These are phyloP conservation scores for Amylocarpus encephaloides DNA, from an alignment of 2,329 filamentous ascomycete species.

Conservation along the genomic window DNA sequence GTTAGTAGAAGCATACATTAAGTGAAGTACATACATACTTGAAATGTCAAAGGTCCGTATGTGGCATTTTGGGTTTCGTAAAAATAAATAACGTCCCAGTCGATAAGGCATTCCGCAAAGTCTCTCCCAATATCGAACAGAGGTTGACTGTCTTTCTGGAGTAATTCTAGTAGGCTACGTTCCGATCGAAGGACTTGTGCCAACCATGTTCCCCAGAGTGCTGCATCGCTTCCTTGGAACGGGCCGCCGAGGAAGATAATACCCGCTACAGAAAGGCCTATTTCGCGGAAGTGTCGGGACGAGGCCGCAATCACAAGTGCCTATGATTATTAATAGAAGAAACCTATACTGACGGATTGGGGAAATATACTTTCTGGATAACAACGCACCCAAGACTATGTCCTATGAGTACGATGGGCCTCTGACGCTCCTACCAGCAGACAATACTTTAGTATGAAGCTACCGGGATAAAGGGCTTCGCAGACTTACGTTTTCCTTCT, in stretches of 20 bases:
- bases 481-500: slow-evolving; percentile 9
- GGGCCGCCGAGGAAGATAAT: slow-evolving; percentile 16
- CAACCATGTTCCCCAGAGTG: slow-evolving; percentile 3
- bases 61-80: slow-evolving; percentile 7
- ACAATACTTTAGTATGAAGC: neutral
- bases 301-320: slow-evolving; percentile 10
- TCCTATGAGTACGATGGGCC: slow-evolving; percentile 16
- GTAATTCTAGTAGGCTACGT: slow-evolving; percentile 5
- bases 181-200: neutral
- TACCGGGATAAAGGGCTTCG: neutral
- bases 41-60: slow-evolving; percentile 1
- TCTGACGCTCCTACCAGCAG: slow-evolving; percentile 8
- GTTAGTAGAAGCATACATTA: too few species aligned
- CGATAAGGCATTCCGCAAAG: slow-evolving; percentile 3
- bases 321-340: slow-evolving; percentile 1
- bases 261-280: slow-evolving; percentile 11
- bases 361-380: slow-evolving; percentile 12
- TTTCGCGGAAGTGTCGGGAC: slow-evolving; percentile 7
- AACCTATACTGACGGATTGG: neutral
- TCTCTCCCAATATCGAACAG: slow-evolving; percentile 5
- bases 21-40: too few species aligned
- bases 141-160: slow-evolving; percentile 7
- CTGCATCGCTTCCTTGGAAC: slow-evolving; percentile 14
- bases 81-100: slow-evolving; percentile 10
- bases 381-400: slow-evolving; percentile 16